These are phyloP conservation scores for Antrodiella citrinella DNA, from an alignment of 768 basidiomycete genomes.

Conservation along the genomic window DNA sequence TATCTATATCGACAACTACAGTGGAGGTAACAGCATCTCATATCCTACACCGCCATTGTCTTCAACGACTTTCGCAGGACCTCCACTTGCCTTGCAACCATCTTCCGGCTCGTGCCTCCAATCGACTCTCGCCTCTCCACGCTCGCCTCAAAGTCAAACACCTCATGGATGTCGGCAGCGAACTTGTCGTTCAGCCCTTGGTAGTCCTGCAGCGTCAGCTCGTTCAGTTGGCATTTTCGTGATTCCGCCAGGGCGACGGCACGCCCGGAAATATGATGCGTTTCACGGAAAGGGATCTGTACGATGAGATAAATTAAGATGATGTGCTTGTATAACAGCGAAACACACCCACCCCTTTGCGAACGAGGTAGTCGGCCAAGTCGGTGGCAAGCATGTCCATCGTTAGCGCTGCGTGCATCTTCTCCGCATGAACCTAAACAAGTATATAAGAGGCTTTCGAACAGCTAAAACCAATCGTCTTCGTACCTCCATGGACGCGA, in stretches of 20 bases:
- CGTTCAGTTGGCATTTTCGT: constrained; percentile 70
- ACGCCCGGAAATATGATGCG: constrained; percentile 95
- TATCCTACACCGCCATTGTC: not conserved
- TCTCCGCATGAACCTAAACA: constrained; percentile 73
- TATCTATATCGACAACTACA: no score
- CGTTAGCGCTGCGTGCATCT: constrained; percentile 85
- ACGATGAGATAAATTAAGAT: constrained; percentile 2
- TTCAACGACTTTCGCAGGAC: constrained; percentile 41
- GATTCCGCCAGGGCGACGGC: constrained; percentile 93
- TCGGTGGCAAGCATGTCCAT: constrained; percentile 99
- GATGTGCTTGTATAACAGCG: not conserved
- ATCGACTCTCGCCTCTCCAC: constrained; percentile 90
- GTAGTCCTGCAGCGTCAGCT: constrained; percentile 75
- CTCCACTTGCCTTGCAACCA: constrained; percentile 79
- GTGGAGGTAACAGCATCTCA: no score
- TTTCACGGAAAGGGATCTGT: constrained; percentile 96
- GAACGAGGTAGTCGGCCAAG: constrained; percentile 95
- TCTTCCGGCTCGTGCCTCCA: constrained; percentile 81
- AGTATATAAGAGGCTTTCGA: not conserved
- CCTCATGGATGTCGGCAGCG: constrained; percentile 65
- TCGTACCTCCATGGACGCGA: constrained; percentile 82
- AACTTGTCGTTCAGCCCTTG: constrained; percentile 70
- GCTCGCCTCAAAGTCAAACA: constrained; percentile 94
- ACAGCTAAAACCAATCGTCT: no score
- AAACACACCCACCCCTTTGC: constrained; percentile 76